These are phyloP conservation scores for Botrytis porri DNA, from an alignment of 2,329 filamentous ascomycete species.

Conservation along the genomic window DNA sequence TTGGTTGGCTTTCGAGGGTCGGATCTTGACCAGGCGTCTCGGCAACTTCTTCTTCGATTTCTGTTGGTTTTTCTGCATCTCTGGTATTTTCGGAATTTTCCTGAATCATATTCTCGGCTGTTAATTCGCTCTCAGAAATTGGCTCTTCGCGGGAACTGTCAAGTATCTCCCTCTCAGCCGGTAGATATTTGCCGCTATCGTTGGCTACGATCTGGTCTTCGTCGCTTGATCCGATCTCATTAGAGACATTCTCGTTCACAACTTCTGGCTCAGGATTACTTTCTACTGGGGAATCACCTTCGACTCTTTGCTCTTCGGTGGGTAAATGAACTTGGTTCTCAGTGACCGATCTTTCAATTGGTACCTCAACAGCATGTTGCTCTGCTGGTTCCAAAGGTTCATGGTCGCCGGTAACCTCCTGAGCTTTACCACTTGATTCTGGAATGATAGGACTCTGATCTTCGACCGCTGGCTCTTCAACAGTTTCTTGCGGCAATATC, in stretches of 20 bases:
- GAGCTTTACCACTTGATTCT: neutral
- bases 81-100: neutral
- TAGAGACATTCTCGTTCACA: neutral
- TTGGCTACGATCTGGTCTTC: neutral
- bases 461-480: neutral
- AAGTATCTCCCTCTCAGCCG: neutral
- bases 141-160: neutral
- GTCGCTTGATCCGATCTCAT: too few relatives aligned
- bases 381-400: neutral
- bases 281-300: too few relatives aligned
- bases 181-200: neutral
- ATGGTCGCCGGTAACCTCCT: neutral
- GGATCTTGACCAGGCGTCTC: neutral
- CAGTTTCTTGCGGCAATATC: neutral
- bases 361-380: neutral
- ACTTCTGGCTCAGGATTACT: neutral
- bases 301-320: rapidly evolving
- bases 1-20: neutral
- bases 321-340: rapidly evolving
- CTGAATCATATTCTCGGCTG: rapidly evolving
- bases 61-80: neutral
- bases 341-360: too few relatives aligned
- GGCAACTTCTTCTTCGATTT: neutral
- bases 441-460: neutral
- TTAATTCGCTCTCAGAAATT: rapidly evolving